Percentiles rank a stretch among this genome's conserved stretches.
phyloP scores from a whole-genome alignment of 1,284 basidiomycete species.

The Fomitopsis betulina region DNA sequence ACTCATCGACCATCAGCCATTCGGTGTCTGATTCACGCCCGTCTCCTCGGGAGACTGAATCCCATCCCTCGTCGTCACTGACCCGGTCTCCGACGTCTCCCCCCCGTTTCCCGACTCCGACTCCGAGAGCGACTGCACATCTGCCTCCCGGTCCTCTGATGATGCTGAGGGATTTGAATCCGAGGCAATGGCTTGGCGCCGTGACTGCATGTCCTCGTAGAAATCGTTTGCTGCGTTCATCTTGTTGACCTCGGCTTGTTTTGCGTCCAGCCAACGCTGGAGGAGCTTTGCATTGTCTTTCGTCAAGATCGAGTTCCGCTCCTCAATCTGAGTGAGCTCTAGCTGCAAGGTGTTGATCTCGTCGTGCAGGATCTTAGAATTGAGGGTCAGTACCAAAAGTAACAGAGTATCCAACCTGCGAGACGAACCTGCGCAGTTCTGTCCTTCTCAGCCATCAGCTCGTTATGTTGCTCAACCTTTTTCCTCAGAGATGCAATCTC shows the following conservation, averaged over 20 bases:
- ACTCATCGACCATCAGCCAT: slow-evolving; percentile 73
- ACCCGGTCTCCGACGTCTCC: slow-evolving; percentile 42
- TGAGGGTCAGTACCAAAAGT: background rate
- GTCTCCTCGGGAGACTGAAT: slow-evolving; percentile 62
- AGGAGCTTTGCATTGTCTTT: slow-evolving; percentile 93
- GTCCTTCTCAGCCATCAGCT: slow-evolving; percentile 86
- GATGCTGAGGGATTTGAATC: slow-evolving; percentile 39
- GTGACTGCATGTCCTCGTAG: slow-evolving; percentile 76
- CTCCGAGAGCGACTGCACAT: slow-evolving; percentile 20
- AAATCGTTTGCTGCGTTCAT: slow-evolving; percentile 92
- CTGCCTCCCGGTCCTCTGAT: slow-evolving; percentile 17
- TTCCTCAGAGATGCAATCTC: slow-evolving; percentile 68
- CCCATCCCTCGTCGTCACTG: slow-evolving; percentile 65
- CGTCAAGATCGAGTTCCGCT: slow-evolving; percentile 79
- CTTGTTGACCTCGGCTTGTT: slow-evolving; percentile 88
- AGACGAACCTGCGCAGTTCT: slow-evolving; percentile 75
- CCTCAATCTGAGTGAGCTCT: slow-evolving; percentile 86
- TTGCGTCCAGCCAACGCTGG: slow-evolving; percentile 93
- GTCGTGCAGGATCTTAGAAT: slow-evolving; percentile 80
- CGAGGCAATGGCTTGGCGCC: slow-evolving; percentile 48
- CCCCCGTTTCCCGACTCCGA: slow-evolving; percentile 69
- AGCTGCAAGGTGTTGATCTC: slow-evolving; percentile 88
- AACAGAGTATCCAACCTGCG: background rate
- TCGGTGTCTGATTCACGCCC: slow-evolving; percentile 77
- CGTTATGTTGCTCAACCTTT: slow-evolving; percentile 81